Conservation (phyloP, 495 filamentous ascomycete genomes). For the Acidiella bohemica region DNA sequence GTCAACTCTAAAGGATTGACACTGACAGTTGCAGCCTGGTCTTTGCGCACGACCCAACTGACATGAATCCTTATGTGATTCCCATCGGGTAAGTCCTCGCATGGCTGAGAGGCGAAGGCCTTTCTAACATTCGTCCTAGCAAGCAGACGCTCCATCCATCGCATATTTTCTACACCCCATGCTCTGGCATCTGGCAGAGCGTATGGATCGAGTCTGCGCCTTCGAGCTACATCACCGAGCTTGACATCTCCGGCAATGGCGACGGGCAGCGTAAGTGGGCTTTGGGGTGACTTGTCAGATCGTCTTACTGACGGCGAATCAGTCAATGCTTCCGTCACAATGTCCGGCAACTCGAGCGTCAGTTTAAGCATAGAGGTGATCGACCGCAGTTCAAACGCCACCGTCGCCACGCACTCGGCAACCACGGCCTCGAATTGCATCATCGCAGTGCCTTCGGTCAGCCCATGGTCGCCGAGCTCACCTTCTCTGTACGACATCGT, state of each 20-base stretch:
- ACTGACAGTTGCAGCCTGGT: conserved; percentile 33
- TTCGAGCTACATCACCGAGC: conserved; percentile 37
- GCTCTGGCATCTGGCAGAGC: conserved; percentile 55
- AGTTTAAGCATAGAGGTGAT: conserved; percentile 34
- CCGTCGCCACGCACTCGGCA: conserved; percentile 31
- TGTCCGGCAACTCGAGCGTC: conserved; percentile 20
- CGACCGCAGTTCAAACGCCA: conserved; percentile 24
- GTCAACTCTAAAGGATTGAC: neutral
- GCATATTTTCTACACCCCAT: conserved; percentile 58
- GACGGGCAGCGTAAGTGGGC: too few species aligned
- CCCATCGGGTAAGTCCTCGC: too few species aligned
- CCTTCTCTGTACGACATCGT: conserved; percentile 51
- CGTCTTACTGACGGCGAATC: too few species aligned
- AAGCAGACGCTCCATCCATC: conserved; percentile 46
- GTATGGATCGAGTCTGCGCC: conserved; percentile 54
- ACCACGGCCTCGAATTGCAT: conserved; percentile 36
- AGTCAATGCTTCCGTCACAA: conserved; percentile 28
- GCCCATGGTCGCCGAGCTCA: conserved; percentile 47
- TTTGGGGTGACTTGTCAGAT: too few species aligned
- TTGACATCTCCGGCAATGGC: conserved; percentile 32
- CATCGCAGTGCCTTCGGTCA: conserved; percentile 38
- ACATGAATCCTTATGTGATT: conserved; percentile 39
- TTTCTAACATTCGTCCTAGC: too few species aligned
- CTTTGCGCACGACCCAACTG: conserved; percentile 53
- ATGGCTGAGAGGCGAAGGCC: too few species aligned